Base-by-base conservation (phyloP, 1,139 yeast genomes). In the Geotrichum europaeum region DNA sequence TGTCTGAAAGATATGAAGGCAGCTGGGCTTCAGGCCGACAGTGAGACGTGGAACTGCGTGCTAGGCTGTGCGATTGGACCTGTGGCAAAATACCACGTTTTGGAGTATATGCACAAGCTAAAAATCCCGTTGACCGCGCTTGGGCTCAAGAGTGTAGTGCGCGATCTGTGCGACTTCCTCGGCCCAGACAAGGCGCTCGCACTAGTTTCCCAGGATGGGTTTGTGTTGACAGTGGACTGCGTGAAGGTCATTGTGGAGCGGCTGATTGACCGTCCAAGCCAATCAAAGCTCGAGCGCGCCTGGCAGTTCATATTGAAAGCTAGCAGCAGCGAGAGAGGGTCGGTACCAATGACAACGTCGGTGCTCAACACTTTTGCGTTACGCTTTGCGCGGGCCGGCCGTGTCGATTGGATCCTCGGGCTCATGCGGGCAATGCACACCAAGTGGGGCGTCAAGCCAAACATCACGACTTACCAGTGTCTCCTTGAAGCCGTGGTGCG, bases 11-110 rank as follows among this genome's bases (percentile, higher is more conserved):
- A 70, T 49, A 78, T 79, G 81, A 60, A 64, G 49, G 60, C 63
- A 6, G 59, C 64, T 13, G 62, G 63, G 0, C 59, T 78, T 2
- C 62, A 67, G 2, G 77, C 78, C 0, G 77, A 79, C 64, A 56
- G 70, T 1, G 70, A 70, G 20, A 78, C 81, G 0, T 79, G 81
- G 81, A 74, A 75, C 56, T 69, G 66, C 10, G 61, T 69, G 7
- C 61, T 70, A 25, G 55, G 60, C 24, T 55, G 63, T 34, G 59
- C 69, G 18, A 68, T 69, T 12, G 65, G 65, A 20, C 63, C 65
- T 2, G 57, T 60, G 3, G 63, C 63, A 24, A 66, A 66, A 57
- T 58, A 63, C 15, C 53, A 57, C 7, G 59, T 69, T 6, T 58
- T 67, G 18, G 53, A 62, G 30, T 65, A 64, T 30, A 69, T 70